Base-by-base conservation (phyloP, 2,329 filamentous ascomycete species). In the Clonostachys solani region DNA sequence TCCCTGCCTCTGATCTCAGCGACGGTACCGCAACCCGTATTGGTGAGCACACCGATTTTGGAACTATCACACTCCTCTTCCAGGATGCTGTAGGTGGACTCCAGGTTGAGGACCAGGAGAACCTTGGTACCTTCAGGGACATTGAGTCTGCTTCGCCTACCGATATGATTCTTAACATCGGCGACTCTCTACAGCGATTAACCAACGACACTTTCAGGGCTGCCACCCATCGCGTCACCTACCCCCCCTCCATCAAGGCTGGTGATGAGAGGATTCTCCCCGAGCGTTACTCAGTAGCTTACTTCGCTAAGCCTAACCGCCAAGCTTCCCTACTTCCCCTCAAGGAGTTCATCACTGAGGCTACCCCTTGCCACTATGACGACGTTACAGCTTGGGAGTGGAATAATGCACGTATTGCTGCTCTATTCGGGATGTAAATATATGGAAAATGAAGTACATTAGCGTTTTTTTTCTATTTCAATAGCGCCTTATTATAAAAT, bases 141-240 rank as follows among this genome's bases (percentile, higher is more conserved):
- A 52, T 63, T 2, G 54, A 56, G 16, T 56, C 57, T 0, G 45
- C 47, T 3, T 59, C 59, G 0, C 53, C 49, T 1, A 55, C 52
- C 0, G 57, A 63, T 19, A 60, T 73, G 9, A 59, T 70, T 33
- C 56, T 73, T 43, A 71, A 70, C 51, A 63, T 69, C 12, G 60
- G 65, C 6, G 68, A 73, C 44, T 68, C 59, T 0, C 49, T 73
- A 3, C 60, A 72, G 53, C 60, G 68, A 0, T 55, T 61, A 54
- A 68, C 68, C 2, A 69, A 69, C 29, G 59, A 62, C 15, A 55
- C 49, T 0, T 53, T 72, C 43, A 54, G 49, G 16, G 59, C 64
- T 0, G 62, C 60, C 0, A 53, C 63, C 8, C 68, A 72, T 44
- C 40, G 35, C n/a, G 54, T 68, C 10, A 60, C 53, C 3, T 49